A percentile compares a stretch with the other conserved stretches of the same genome.
Evolutionary conservation across 768 basidiomycete genomes (phyloP).

Genomic region (Auricularia heimuer): DNA sequence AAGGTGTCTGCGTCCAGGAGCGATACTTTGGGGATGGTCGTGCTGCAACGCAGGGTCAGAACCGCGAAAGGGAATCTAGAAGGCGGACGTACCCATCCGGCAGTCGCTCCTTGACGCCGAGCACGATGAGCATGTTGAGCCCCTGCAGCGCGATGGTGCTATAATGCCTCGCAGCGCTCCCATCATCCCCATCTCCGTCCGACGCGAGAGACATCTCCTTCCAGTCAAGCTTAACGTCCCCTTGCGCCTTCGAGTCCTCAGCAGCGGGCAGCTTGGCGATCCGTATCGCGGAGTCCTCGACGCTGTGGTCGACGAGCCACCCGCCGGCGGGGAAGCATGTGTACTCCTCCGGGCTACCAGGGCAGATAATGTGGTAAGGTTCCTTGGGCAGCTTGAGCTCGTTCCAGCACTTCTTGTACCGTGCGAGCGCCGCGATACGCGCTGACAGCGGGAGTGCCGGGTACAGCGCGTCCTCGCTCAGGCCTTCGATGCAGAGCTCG

Average conservation of each 20-base stretch:
- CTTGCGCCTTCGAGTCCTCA: no score
- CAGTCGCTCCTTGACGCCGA: background rate
- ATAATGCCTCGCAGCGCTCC: background rate
- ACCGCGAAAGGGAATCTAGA: background rate
- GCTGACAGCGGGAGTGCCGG: background rate
- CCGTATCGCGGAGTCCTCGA: background rate
- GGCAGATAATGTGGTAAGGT: background rate
- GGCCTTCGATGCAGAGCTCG: background rate
- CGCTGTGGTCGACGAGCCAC: background rate
- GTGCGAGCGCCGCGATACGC: background rate
- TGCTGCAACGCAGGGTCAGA: background rate
- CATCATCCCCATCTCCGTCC: background rate
- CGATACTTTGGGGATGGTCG: background rate
- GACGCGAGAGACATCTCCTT: background rate
- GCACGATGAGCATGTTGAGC: background rate
- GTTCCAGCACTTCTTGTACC: conserved; percentile 1
- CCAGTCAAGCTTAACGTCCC: background rate
- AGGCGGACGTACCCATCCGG: background rate
- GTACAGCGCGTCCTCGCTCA: background rate
- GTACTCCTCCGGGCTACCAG: background rate
- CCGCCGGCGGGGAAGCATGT: background rate
- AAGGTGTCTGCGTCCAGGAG: background rate
- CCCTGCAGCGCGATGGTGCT: background rate
- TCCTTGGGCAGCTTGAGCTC: background rate
- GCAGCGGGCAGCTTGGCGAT: background rate